Evolutionary conservation across 331 rosid species (phyloP), one percentile per base, ranked within the genome.

Genomic region (Spiraea crenata): DNA sequence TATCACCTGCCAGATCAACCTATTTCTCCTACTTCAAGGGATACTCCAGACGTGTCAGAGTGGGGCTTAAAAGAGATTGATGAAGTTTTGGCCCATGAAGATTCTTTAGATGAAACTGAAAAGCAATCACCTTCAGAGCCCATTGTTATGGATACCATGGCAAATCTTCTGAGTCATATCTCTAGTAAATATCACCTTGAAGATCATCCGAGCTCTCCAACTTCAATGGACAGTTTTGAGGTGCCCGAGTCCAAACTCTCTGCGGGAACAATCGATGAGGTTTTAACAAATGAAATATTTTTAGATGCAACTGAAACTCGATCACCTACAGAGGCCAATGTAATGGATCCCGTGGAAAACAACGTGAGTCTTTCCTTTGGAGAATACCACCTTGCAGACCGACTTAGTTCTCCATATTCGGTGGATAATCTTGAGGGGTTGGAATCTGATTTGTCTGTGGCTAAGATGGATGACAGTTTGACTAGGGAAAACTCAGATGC

Each of bases 41-140:
- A 70, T 63, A 78, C 76, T 25, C 49, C 16, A 16, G 54, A 76
- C 20, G 79, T 40, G 71, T 77, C 68, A 40, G 76, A 75, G 60
- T 76, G 75, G 57, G 50, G 47, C 40, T 41, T 74, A 59, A 61
- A 75, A 44, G 81, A 73, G 74, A 71, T 50, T 55, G 77, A 61
- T 37, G 82, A 75, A 67, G 72, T 69, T 78, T 25, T 57, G 49
- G 40, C 71, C 11, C 75, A 69, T 55, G 87, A 78, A 59, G 38
- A 37, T 59, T 59, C 65, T 38, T 15, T 15, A 7, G 45, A 38
- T 37, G 31, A 7, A 59, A 37, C 6, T 59, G 45, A 40, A 59
- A 37, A 59, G 25, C 65, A 59, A 37, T 37, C 65, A 59, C 46
- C 40, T 12, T 12, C 19, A 19, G 62, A 69, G 25, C 52, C 63